Percentiles rank a stretch among this genome's conserved stretches.
These are phyloP conservation scores for Soucietia sequanensis DNA, from an alignment of 805 yeast species.

Conservation along the genomic window DNA sequence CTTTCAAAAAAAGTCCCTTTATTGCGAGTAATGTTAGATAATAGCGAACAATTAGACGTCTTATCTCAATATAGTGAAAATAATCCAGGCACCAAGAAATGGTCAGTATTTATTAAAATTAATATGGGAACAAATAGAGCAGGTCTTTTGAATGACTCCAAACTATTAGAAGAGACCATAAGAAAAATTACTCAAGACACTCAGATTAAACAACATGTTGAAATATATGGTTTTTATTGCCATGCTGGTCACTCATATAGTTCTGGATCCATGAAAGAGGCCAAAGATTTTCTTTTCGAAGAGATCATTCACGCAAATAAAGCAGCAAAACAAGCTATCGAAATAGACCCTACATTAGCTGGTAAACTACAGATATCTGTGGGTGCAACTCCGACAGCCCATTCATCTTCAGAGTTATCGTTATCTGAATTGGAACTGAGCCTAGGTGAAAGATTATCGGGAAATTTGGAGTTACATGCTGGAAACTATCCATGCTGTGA, in stretches of 20 bases:
- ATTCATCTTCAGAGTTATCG: slow-evolving; percentile 43
- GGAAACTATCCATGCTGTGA: slow-evolving; percentile 77
- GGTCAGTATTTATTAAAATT: slow-evolving; percentile 68
- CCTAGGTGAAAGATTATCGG: slow-evolving; percentile 27
- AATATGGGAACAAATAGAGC: slow-evolving; percentile 75
- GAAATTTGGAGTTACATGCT: slow-evolving; percentile 69
- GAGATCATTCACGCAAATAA: slow-evolving; percentile 57
- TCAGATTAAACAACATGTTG: slow-evolving; percentile 29
- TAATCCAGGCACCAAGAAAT: slow-evolving; percentile 30
- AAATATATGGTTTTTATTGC: slow-evolving; percentile 67
- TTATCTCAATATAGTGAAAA: slow-evolving; percentile 36
- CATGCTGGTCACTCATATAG: slow-evolving; percentile 79
- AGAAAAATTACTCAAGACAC: slow-evolving; percentile 21
- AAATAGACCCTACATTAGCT: slow-evolving; percentile 32
- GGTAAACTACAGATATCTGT: slow-evolving; percentile 53
- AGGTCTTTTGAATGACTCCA: slow-evolving; percentile 42
- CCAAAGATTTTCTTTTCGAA: slow-evolving; percentile 46
- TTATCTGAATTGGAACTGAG: slow-evolving; percentile 16
- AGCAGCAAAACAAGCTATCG: slow-evolving; percentile 45
- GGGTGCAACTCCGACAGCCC: slow-evolving; percentile 83
- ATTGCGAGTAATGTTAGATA: slow-evolving; percentile 61
- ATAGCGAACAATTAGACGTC: slow-evolving; percentile 51
- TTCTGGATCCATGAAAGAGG: slow-evolving; percentile 43
- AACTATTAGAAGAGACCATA: slow-evolving; percentile 36
- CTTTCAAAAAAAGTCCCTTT: slow-evolving; percentile 41